Evolutionary conservation across 345 rosid species (phyloP).

Genomic region (Rubroshorea leprosula): DNA sequence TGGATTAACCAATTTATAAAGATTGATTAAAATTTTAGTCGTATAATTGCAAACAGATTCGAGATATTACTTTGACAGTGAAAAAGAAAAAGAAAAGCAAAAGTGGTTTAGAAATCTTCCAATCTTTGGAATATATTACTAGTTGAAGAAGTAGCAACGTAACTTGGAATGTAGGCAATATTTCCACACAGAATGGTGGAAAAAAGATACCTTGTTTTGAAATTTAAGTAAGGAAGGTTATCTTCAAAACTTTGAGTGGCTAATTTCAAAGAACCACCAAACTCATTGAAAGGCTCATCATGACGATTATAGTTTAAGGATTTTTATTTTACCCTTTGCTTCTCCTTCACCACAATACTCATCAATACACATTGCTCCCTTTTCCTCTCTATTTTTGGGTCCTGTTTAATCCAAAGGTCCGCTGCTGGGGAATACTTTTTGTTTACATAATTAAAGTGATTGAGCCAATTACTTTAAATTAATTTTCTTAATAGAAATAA

Average conservation of each 20-base stretch:
- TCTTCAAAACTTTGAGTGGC: background rate
- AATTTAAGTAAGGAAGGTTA: conserved; percentile 29
- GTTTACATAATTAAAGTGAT: too few species aligned
- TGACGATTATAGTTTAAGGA: conserved; percentile 11
- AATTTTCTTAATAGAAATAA: too few species aligned
- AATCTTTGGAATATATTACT: too few species aligned
- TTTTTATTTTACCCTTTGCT: background rate
- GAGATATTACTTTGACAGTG: background rate
- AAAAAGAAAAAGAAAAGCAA: background rate
- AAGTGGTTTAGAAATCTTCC: conserved; percentile 1
- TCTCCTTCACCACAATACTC: conserved; percentile 13
- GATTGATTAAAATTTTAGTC: too few species aligned
- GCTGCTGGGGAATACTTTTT: too few species aligned
- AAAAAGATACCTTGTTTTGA: conserved; percentile 29
- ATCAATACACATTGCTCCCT: conserved; percentile 7
- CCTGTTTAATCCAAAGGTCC: too few species aligned
- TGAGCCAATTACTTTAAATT: too few species aligned
- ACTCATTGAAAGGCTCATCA: conserved; percentile 11
- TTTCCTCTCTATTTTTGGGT: too few species aligned
- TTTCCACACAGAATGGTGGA: background rate
- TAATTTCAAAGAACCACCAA: conserved; percentile 14
- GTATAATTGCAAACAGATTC: too few species aligned
- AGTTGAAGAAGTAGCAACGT: conserved; percentile 12
- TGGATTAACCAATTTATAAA: too few species aligned
- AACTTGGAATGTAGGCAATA: conserved; percentile 19